phyloP scores from a whole-genome alignment of 2,329 filamentous ascomycete genomes.

The Penicillium capsulatum region DNA sequence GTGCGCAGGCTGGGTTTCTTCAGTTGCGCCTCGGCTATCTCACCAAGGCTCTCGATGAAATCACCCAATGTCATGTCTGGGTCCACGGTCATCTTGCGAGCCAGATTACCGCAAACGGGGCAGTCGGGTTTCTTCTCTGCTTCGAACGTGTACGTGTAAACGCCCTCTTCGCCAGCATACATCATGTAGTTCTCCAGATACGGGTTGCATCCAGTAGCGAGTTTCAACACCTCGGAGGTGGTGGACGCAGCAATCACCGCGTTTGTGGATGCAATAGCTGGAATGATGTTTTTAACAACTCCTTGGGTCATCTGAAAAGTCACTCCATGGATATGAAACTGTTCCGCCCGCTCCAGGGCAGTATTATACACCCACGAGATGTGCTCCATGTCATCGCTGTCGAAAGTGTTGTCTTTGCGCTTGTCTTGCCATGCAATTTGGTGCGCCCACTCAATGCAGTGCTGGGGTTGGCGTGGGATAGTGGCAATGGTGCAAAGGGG shows the following conservation, averaged over 20 bases:
- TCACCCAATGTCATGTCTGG: constrained; percentile 70
- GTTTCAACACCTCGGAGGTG: constrained; percentile 96
- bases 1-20: constrained; percentile 86
- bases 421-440: constrained; percentile 94
- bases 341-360: constrained; percentile 71
- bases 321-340: constrained; percentile 88
- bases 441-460: constrained; percentile 98
- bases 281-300: constrained; percentile 99
- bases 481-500: constrained; percentile 94
- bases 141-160: constrained; percentile 97
- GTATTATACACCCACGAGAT: constrained; percentile 95
- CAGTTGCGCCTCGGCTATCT: constrained; percentile 81
- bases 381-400: constrained; percentile 94
- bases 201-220: constrained; percentile 77
- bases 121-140: constrained; percentile 93
- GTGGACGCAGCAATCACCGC: constrained; percentile 93
- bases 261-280: constrained; percentile 95
- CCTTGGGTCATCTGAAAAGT: constrained; percentile 96
- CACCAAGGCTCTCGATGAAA: constrained; percentile 77
- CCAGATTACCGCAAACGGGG: constrained; percentile 82
- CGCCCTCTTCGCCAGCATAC: constrained; percentile 92
- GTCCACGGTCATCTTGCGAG: constrained; percentile 70
- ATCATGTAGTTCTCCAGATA: constrained; percentile 96
- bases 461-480: constrained; percentile 93
- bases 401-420: constrained; percentile 75